These are phyloP conservation scores for Steccherinum ochraceum DNA, from an alignment of 768 basidiomycete genomes.

Conservation along the genomic window DNA sequence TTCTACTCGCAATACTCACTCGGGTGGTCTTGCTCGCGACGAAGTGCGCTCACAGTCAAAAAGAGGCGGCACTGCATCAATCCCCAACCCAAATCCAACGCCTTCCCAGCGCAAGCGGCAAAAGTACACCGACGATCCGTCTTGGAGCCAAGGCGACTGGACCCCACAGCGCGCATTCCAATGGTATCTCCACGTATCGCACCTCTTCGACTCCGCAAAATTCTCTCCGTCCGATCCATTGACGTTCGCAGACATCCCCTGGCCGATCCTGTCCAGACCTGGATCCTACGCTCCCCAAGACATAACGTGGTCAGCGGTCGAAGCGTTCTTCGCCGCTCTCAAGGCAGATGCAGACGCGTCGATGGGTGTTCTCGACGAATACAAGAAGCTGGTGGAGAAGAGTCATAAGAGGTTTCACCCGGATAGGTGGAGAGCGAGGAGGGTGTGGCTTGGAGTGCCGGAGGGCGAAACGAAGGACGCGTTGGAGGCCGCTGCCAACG, in stretches of 20 bases:
- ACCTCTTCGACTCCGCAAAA: conserved; percentile 56
- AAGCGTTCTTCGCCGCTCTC: conserved; percentile 49
- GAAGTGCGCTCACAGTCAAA: too few relatives aligned
- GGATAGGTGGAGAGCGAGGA: conserved; percentile 70
- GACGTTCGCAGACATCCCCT: conserved; percentile 61
- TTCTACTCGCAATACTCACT: too few relatives aligned
- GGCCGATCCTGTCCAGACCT: conserved; percentile 64
- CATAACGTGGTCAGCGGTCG: conserved; percentile 66
- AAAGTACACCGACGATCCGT: neutral
- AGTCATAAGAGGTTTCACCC: conserved; percentile 75
- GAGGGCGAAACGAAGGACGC: conserved; percentile 54
- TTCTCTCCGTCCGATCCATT: conserved; percentile 48
- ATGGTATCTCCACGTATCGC: conserved; percentile 53
- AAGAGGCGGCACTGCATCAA: too few relatives aligned
- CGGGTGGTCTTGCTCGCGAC: too few relatives aligned
- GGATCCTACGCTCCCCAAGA: conserved; percentile 51
- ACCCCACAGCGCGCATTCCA: conserved; percentile 61
- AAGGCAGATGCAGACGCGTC: neutral
- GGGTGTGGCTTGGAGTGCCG: conserved; percentile 48
- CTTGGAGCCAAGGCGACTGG: conserved; percentile 61
- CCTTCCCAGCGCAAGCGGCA: too few relatives aligned
- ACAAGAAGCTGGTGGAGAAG: conserved; percentile 58
- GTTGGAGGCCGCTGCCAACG: conserved; percentile 65
- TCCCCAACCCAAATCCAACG: too few relatives aligned
- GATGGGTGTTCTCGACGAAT: conserved; percentile 52